These are phyloP conservation scores for Boeremia lycopersici DNA, from an alignment of 2,329 filamentous ascomycete genomes.

Conservation along the genomic window DNA sequence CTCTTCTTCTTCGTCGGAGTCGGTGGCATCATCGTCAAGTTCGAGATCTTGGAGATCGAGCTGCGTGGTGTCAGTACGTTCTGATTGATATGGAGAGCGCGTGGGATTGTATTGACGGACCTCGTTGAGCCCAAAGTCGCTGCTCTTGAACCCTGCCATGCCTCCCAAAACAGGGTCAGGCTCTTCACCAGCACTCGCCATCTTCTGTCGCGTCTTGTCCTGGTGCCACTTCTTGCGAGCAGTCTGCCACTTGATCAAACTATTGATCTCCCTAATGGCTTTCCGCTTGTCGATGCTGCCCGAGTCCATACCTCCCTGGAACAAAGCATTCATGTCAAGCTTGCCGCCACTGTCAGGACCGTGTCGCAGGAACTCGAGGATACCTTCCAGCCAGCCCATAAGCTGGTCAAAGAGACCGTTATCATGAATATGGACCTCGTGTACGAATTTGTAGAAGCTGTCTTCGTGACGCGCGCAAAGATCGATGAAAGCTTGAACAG, in stretches of 20 bases:
- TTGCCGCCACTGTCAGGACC: slow-evolving; percentile 80
- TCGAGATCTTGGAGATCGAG: slow-evolving; percentile 82
- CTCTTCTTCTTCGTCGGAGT: slow-evolving; percentile 58
- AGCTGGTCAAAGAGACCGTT: slow-evolving; percentile 95
- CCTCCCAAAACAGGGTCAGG: slow-evolving; percentile 48
- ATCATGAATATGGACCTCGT: slow-evolving; percentile 96
- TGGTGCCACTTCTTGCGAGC: slow-evolving; percentile 97
- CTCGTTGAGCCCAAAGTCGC: slow-evolving; percentile 88
- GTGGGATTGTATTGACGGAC: slow-evolving; percentile 48
- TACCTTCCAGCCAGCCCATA: slow-evolving; percentile 97
- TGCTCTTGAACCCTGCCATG: slow-evolving; percentile 68
- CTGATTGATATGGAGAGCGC: not conserved
- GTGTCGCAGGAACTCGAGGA: slow-evolving; percentile 87
- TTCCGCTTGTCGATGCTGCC: slow-evolving; percentile 72
- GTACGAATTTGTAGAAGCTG: slow-evolving; percentile 98
- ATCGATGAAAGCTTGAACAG: slow-evolving; percentile 97
- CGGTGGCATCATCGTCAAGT: slow-evolving; percentile 70
- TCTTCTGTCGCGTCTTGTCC: slow-evolving; percentile 97
- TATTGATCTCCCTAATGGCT: slow-evolving; percentile 80
- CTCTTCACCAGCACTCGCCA: slow-evolving; percentile 76
- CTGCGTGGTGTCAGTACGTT: slow-evolving; percentile 40
- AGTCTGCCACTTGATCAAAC: slow-evolving; percentile 90
- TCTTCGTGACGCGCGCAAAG: slow-evolving; percentile 92
- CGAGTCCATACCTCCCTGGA: slow-evolving; percentile 76
- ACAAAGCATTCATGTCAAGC: slow-evolving; percentile 91